These are phyloP conservation scores for Aureobasidium lini DNA, from an alignment of 2,329 filamentous ascomycete species.

Conservation along the genomic window DNA sequence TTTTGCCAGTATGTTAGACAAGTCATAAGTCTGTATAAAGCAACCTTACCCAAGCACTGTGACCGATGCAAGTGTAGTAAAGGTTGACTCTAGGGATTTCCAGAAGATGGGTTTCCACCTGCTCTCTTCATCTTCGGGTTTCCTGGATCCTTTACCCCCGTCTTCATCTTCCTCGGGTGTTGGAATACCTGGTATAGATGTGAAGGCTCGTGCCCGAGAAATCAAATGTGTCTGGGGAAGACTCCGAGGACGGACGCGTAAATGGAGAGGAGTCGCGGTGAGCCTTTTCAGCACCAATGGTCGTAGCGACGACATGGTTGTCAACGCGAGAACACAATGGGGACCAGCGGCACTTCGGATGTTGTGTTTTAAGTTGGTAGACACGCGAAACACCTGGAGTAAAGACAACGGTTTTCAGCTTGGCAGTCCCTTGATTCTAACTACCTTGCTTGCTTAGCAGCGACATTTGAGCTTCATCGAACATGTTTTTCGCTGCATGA, in stretches of 20 bases:
- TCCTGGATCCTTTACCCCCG: background rate
- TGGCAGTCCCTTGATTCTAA: background rate
- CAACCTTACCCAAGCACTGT: background rate
- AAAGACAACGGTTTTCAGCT: background rate
- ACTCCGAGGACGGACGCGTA: background rate
- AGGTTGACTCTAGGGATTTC: constrained; percentile 8
- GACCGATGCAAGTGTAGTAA: constrained; percentile 7
- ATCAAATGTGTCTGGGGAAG: background rate
- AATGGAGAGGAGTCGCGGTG: background rate
- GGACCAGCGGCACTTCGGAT: background rate
- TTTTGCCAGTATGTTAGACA: background rate
- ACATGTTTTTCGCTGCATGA: background rate
- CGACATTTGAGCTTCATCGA: too few relatives aligned
- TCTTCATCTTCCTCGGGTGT: constrained; percentile 10
- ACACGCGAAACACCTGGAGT: background rate
- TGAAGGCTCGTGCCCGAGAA: background rate
- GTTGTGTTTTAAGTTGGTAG: background rate
- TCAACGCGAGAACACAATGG: background rate
- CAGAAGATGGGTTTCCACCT: constrained; percentile 13
- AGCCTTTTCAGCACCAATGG: background rate
- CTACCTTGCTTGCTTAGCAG: background rate
- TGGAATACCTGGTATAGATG: constrained; percentile 8
- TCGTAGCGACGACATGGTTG: constrained; percentile 2
- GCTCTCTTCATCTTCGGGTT: background rate
- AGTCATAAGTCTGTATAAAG: background rate